phyloP scores from a whole-genome alignment of 768 basidiomycete genomes.

The Rubroboletus satanas region DNA sequence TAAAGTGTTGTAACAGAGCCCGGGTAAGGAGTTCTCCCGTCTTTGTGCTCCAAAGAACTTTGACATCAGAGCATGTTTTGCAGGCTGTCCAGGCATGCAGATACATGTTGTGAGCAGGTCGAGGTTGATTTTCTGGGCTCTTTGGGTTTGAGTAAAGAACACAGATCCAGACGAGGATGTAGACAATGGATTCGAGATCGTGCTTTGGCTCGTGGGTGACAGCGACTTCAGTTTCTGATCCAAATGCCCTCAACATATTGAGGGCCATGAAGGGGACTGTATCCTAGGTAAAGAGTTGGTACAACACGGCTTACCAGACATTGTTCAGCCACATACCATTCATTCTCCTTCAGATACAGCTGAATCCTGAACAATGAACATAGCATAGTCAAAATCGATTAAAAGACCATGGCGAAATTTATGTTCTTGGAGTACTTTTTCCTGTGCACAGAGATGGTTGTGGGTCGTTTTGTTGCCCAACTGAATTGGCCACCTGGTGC shows the following conservation, averaged over 20 bases:
- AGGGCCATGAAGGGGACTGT: conserved; percentile 6
- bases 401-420: neutral
- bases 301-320: neutral
- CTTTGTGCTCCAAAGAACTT: neutral
- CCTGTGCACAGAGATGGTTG: neutral
- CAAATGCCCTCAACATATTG: neutral
- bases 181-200: conserved; percentile 3
- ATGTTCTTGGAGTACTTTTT: neutral
- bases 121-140: neutral
- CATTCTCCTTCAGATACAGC: neutral
- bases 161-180: conserved; percentile 4
- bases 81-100: neutral
- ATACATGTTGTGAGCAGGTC: neutral
- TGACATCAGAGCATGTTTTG: neutral
- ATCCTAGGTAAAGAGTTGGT: neutral
- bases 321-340: neutral
- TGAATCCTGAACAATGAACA: neutral
- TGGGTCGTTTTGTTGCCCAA: neutral
- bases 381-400: neutral
- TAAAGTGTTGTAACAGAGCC: too few species aligned
- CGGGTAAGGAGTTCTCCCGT: too few species aligned
- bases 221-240: neutral
- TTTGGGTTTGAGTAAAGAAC: neutral
- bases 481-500: neutral
- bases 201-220: neutral